Evolutionary conservation across 2,329 filamentous ascomycete species (phyloP).

Genomic region (Botrytis squamosa): DNA sequence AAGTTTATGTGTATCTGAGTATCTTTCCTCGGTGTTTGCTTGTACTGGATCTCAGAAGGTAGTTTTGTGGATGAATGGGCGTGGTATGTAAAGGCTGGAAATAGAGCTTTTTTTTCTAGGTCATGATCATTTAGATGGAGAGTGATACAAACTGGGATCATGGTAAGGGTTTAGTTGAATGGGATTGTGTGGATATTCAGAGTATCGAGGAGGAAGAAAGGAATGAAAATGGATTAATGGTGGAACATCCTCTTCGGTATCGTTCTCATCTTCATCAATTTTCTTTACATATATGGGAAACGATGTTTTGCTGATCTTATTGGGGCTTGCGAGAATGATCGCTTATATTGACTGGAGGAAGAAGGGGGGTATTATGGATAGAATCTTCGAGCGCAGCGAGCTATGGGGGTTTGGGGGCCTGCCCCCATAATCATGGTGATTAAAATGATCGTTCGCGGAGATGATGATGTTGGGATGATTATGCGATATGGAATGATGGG

Average conservation of each 20-base stretch:
- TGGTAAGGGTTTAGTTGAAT: not conserved
- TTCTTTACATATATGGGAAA: not conserved
- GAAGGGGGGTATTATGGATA: not conserved
- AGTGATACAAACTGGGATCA: too few relatives aligned
- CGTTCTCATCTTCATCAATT: too few relatives aligned
- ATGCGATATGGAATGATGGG: not conserved
- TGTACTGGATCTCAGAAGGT: too few relatives aligned
- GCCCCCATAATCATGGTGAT: not conserved
- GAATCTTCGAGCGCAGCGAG: not conserved
- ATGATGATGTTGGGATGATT: not conserved
- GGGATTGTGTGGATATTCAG: not conserved
- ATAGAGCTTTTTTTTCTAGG: too few relatives aligned
- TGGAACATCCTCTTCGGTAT: not conserved
- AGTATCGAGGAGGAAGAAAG: not conserved
- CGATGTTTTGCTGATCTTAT: not conserved
- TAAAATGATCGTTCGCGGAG: not conserved
- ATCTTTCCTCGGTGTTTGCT: too few relatives aligned
- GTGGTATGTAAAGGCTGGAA: too few relatives aligned
- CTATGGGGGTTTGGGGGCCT: not conserved
- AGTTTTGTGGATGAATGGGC: too few relatives aligned
- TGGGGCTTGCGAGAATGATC: not conserved
- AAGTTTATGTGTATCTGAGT: too few relatives aligned
- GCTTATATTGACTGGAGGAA: not conserved
- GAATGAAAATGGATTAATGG: not conserved
- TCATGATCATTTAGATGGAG: too few relatives aligned